These are phyloP conservation scores for Trypanosoma conorhini DNA, from an alignment of 208 protist species.

Conservation along the genomic window DNA sequence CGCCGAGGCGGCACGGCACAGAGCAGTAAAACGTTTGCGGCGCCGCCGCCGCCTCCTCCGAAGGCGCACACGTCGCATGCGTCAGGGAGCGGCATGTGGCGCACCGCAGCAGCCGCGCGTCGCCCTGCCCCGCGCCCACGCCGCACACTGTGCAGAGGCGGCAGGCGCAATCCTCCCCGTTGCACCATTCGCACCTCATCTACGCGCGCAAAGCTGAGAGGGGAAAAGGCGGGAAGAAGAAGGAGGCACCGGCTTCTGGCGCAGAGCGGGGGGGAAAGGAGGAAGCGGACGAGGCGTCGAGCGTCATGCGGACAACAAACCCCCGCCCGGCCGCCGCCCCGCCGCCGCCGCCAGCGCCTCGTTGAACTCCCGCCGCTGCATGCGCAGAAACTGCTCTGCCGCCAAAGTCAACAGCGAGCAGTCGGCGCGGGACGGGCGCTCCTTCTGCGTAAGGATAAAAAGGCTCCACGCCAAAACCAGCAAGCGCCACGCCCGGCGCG, in stretches of 20 bases:
- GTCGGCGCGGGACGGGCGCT: constrained; percentile 10
- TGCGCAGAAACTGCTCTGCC: constrained; percentile 13
- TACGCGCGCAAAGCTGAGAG: constrained; percentile 1
- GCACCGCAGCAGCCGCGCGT: constrained; percentile 30
- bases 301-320: too few species aligned
- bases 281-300: neutral
- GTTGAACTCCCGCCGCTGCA: constrained; percentile 12
- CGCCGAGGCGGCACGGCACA: constrained; percentile 35
- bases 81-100: constrained; percentile 39
- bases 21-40: constrained; percentile 6
- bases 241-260: neutral
- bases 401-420: constrained; percentile 14
- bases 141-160: constrained; percentile 65
- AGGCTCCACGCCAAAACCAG: constrained; percentile 6
- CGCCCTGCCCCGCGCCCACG: neutral
- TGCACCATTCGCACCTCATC: constrained; percentile 16
- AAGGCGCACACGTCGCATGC: constrained; percentile 44
- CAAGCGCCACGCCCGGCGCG: constrained; percentile 4
- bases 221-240: constrained; percentile 3
- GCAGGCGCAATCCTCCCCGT: constrained; percentile 27
- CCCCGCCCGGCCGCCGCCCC: neutral
- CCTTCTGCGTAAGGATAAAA: neutral
- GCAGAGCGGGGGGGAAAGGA: neutral
- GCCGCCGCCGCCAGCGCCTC: constrained; percentile 10
- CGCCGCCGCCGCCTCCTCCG: neutral